These are phyloP conservation scores for Globisporangium spinosum DNA, from an alignment of 352 stramenopile species.

Conservation along the genomic window DNA sequence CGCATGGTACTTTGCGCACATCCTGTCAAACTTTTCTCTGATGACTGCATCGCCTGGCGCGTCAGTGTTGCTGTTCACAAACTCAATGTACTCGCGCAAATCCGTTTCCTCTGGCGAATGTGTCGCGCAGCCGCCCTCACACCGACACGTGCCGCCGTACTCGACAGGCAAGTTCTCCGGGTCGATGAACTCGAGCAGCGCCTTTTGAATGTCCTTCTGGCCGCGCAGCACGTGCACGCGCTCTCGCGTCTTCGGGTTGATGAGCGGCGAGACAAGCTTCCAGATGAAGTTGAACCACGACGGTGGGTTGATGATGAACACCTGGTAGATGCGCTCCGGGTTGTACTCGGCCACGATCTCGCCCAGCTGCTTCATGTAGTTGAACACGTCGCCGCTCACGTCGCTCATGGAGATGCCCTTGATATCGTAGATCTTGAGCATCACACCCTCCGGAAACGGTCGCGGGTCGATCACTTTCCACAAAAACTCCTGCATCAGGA, in stretches of 20 bases:
- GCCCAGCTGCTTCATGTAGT: conserved; percentile 66
- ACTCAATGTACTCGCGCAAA: conserved; percentile 55
- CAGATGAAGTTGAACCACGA: conserved; percentile 80
- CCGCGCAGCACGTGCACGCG: conserved; percentile 62
- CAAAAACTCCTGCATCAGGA: conserved; percentile 67
- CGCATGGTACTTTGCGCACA: conserved; percentile 47
- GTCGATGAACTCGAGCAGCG: conserved; percentile 61
- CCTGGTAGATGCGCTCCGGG: conserved; percentile 63
- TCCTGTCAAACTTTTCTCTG: conserved; percentile 33
- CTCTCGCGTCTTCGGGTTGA: conserved; percentile 72
- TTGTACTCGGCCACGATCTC: conserved; percentile 67
- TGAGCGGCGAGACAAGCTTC: conserved; percentile 67
- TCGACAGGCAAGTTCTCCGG: conserved; percentile 60
- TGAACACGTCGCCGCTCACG: conserved; percentile 61
- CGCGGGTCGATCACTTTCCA: conserved; percentile 66
- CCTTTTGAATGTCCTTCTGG: conserved; percentile 69
- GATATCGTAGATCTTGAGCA: conserved; percentile 74
- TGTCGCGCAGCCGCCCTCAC: conserved; percentile 52
- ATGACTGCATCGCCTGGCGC: conserved; percentile 23
- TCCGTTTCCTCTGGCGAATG: conserved; percentile 68
- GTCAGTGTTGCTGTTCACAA: conserved; percentile 44
- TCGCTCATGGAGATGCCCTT: conserved; percentile 75
- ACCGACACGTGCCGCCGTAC: conserved; percentile 60
- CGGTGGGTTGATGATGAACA: conserved; percentile 74
- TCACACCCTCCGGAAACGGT: conserved; percentile 51